A percentile compares a stretch with the other conserved stretches of the same genome.
Conservation (phyloP, 2,329 filamentous ascomycete species). For the Thielaviopsis musarum region DNA sequence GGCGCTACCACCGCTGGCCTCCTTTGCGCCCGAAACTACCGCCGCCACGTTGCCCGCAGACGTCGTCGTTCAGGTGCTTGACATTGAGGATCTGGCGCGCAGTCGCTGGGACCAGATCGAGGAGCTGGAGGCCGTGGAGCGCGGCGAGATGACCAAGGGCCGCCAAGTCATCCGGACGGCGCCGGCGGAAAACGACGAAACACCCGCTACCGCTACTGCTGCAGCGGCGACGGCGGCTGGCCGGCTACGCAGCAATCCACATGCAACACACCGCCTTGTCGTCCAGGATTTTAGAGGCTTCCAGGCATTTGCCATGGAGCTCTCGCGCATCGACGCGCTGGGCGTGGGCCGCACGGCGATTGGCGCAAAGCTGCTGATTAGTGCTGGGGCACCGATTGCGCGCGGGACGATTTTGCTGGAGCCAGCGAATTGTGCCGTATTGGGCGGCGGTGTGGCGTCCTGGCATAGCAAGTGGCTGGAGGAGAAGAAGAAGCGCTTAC, state of each 20-base stretch:
- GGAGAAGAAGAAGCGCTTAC: conserved; percentile 51
- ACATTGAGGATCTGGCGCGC: conserved; percentile 65
- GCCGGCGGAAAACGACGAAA: conserved; percentile 25
- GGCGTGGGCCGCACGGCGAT: conserved; percentile 50
- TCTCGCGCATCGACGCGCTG: conserved; percentile 47
- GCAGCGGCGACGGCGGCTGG: conserved; percentile 12
- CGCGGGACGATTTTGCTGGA: conserved; percentile 68
- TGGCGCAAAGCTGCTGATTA: conserved; percentile 67
- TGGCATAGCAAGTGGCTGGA: conserved; percentile 66
- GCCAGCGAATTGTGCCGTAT: conserved; percentile 45
- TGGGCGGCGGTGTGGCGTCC: conserved; percentile 77
- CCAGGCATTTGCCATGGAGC: conserved; percentile 55
- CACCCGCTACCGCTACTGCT: conserved; percentile 26
- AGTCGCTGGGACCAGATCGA: conserved; percentile 82
- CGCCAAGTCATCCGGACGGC: conserved; percentile 62
- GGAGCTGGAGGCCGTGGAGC: conserved; percentile 53
- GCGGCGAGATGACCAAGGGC: conserved; percentile 59
- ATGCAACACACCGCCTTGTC: conserved; percentile 60
- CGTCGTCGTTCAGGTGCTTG: conserved; percentile 65
- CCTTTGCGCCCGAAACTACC: conserved; percentile 30
- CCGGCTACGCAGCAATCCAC: conserved; percentile 14
- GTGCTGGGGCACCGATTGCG: conserved; percentile 45
- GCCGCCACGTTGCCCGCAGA: conserved; percentile 42
- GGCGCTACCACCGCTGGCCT: conserved; percentile 37
- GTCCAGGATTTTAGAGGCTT: conserved; percentile 64